Conservation (phyloP, 2,329 filamentous ascomycete genomes). For the Chaetomium sp. region DNA sequence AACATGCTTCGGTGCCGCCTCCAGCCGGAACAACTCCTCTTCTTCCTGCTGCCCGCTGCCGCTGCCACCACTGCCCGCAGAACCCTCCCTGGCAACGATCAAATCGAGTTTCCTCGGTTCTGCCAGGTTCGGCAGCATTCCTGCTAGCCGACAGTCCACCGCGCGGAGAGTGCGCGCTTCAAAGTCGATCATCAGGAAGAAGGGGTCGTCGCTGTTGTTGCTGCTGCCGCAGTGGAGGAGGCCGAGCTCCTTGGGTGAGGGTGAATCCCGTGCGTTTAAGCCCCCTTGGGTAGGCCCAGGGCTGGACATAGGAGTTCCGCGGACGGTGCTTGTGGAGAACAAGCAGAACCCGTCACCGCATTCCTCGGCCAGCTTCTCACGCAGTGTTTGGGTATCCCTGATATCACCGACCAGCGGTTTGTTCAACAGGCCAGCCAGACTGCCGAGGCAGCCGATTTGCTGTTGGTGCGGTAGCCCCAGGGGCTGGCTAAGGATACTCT, state of each 20-base stretch:
- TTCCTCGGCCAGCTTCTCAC: no score
- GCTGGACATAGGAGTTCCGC: no score
- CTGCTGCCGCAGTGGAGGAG: slow-evolving; percentile 11
- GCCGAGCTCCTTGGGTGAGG: slow-evolving; percentile 7
- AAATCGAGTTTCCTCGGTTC: slow-evolving; percentile 12
- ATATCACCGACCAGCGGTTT: no score
- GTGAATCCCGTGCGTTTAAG: background rate
- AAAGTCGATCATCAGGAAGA: slow-evolving; percentile 17
- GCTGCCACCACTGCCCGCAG: background rate
- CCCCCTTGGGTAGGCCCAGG: no score
- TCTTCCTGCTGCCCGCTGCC: background rate
- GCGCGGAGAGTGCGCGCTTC: slow-evolving; percentile 1
- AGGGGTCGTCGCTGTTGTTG: background rate
- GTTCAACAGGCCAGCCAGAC: no score
- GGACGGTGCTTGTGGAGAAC: background rate
- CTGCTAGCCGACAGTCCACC: slow-evolving; percentile 11
- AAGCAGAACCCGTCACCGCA: background rate
- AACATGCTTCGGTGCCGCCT: slow-evolving; percentile 11
- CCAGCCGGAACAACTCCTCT: slow-evolving; percentile 9
- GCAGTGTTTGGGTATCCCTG: no score
- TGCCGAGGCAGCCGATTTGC: no score
- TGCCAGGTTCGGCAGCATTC: background rate
- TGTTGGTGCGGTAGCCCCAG: no score
- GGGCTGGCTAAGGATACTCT: no score
- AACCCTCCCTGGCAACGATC: background rate